Conservation (phyloP, 805 yeast species). For the Lipomyces kockii region DNA sequence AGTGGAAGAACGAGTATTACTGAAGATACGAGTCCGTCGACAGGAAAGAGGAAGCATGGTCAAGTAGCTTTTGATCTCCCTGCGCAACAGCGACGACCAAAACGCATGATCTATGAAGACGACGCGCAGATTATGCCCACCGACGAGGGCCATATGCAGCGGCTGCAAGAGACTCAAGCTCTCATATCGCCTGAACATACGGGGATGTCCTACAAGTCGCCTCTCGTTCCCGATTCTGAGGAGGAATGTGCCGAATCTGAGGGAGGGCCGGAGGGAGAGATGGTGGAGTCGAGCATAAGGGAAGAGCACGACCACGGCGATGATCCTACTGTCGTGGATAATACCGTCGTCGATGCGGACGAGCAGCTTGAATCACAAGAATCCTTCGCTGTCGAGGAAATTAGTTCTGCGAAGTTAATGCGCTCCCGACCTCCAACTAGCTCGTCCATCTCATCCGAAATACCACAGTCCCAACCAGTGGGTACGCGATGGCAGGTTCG, state of each 20-base stretch:
- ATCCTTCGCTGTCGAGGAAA: not conserved
- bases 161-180: not conserved
- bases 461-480: not conserved
- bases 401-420: not conserved
- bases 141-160: not conserved
- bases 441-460: not conserved
- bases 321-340: not conserved
- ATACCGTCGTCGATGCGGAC: not conserved
- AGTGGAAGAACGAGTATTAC: not conserved
- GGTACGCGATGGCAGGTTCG: conserved; percentile 12
- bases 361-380: not conserved
- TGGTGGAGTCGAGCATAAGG: not conserved
- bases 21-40: not conserved
- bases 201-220: not conserved
- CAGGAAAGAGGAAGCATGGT: not conserved
- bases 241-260: not conserved
- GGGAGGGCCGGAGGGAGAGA: not conserved
- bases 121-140: not conserved
- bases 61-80: not conserved
- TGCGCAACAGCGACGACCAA: not conserved
- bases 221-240: not conserved
- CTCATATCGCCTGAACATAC: not conserved
- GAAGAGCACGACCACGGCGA: not conserved
- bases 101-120: not conserved
- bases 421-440: not conserved